Evolutionary conservation across 1,284 basidiomycete genomes (phyloP).

Genomic region (Xerocomus cyaneibrunnescens): DNA sequence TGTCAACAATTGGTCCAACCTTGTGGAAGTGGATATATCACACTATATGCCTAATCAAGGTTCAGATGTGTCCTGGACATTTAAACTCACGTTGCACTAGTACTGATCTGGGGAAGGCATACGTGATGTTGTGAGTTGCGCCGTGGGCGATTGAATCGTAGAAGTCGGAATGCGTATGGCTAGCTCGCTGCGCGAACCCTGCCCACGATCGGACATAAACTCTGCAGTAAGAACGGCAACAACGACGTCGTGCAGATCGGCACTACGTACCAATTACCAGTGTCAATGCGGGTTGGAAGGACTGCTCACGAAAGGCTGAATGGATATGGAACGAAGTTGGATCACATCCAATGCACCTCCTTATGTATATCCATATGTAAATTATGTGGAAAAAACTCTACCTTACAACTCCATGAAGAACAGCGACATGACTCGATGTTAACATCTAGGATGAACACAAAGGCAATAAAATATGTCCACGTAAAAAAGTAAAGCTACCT

Average conservation of each 20-base stretch:
- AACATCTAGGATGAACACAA: slow-evolving; percentile 22
- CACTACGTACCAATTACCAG: slow-evolving; percentile 9
- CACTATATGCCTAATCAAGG: slow-evolving; percentile 1
- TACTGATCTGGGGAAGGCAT: too few species aligned
- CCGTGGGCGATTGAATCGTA: neutral
- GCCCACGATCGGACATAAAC: neutral
- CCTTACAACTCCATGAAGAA: slow-evolving; percentile 21
- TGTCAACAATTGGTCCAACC: neutral
- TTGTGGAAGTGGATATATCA: neutral
- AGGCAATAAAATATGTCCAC: slow-evolving; percentile 31
- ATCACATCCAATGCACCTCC: neutral
- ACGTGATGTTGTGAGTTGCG: slow-evolving; percentile 1
- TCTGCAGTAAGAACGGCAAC: neutral
- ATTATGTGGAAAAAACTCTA: slow-evolving; percentile 15
- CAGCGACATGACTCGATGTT: slow-evolving; percentile 13
- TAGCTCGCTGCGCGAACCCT: slow-evolving; percentile 2
- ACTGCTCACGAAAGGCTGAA: neutral
- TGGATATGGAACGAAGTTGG: neutral
- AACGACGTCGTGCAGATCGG: neutral
- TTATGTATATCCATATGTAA: slow-evolving; percentile 9
- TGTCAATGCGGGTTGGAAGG: neutral
- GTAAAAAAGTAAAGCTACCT: slow-evolving; percentile 22
- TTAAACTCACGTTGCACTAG: slow-evolving; percentile 5
- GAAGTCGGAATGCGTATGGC: neutral
- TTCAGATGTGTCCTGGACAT: neutral